Conservation (phyloP, 495 filamentous ascomycete species). For the Aspergillus egyptiacus region DNA sequence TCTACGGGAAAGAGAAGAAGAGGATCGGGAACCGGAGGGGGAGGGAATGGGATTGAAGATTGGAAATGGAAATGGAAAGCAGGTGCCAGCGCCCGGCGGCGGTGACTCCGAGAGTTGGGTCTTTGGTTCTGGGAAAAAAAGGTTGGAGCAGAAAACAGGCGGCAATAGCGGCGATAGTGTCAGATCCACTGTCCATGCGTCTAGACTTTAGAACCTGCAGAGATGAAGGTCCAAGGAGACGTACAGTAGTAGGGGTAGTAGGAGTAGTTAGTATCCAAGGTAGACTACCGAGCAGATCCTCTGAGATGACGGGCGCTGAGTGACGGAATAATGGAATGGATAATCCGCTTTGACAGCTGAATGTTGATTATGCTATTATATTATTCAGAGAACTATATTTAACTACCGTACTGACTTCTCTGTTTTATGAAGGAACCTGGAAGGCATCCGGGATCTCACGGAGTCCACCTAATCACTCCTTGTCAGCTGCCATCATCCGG, state of each 20-base stretch:
- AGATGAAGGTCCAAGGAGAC: neutral
- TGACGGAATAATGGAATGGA: no score
- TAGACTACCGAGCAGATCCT: no score
- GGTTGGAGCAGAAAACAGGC: constrained; percentile 21
- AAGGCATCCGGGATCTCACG: no score
- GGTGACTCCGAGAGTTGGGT: constrained; percentile 18
- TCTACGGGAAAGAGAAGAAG: neutral
- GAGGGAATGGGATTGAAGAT: constrained; percentile 3
- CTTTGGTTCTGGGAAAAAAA: no score
- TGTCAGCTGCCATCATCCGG: no score
- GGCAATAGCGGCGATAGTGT: constrained; percentile 24
- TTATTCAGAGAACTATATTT: neutral
- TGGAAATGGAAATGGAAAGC: constrained; percentile 11
- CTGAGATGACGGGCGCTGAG: no score
- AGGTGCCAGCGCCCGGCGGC: constrained; percentile 19
- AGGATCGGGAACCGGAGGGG: no score
- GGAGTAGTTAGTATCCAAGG: no score
- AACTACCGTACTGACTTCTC: no score
- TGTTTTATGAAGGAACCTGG: no score
- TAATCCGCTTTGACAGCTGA: no score
- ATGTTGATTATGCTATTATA: neutral
- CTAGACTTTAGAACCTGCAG: constrained; percentile 8
- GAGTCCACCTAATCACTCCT: no score
- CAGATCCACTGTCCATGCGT: constrained; percentile 13
- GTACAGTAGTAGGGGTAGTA: neutral